Percentiles rank a stretch among this genome's conserved stretches.
These are phyloP conservation scores for Vanrija sp. DNA, from an alignment of 1,284 basidiomycete genomes.

Conservation along the genomic window DNA sequence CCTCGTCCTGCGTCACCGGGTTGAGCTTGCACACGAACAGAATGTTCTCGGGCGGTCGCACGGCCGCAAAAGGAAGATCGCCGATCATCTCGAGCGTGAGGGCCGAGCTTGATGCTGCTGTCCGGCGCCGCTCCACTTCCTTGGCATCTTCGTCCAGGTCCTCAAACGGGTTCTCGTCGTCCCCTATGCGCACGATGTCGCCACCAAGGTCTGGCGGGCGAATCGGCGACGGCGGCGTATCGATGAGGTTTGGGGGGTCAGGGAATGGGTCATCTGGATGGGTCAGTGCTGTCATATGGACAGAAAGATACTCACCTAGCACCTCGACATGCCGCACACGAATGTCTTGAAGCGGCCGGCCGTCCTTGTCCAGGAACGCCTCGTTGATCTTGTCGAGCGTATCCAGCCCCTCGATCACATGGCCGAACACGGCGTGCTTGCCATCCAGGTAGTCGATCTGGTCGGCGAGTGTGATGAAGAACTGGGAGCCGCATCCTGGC, in stretches of 20 bases:
- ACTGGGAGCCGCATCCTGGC: constrained; percentile 88
- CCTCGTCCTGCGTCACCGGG: constrained; percentile 89
- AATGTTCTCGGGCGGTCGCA: constrained; percentile 96
- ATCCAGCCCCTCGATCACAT: constrained; percentile 89
- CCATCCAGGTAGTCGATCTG: constrained; percentile 92
- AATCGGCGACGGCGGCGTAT: constrained; percentile 72
- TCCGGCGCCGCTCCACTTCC: constrained; percentile 70
- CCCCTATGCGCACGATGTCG: constrained; percentile 68
- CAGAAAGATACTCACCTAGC: constrained; percentile 60
- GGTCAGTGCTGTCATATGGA: not conserved
- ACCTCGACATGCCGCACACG: constrained; percentile 88
- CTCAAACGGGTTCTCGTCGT: constrained; percentile 76
- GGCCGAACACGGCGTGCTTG: constrained; percentile 92
- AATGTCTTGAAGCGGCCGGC: constrained; percentile 87
- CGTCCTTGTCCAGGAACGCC: constrained; percentile 80
- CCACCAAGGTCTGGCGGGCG: constrained; percentile 65
- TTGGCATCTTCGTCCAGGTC: constrained; percentile 68
- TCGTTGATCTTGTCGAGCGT: constrained; percentile 91
- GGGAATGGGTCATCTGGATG: constrained; percentile 84
- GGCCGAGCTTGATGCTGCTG: constrained; percentile 86
- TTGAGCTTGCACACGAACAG: constrained; percentile 99
- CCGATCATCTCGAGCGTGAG: constrained; percentile 99
- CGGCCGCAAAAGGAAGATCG: constrained; percentile 95
- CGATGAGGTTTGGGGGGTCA: constrained; percentile 70
- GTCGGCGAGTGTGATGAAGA: constrained; percentile 89